A percentile compares a stretch with the other conserved stretches of the same genome.
These are phyloP conservation scores for Colletotrichum simmondsii DNA, from an alignment of 2,329 filamentous ascomycete species.

Conservation along the genomic window DNA sequence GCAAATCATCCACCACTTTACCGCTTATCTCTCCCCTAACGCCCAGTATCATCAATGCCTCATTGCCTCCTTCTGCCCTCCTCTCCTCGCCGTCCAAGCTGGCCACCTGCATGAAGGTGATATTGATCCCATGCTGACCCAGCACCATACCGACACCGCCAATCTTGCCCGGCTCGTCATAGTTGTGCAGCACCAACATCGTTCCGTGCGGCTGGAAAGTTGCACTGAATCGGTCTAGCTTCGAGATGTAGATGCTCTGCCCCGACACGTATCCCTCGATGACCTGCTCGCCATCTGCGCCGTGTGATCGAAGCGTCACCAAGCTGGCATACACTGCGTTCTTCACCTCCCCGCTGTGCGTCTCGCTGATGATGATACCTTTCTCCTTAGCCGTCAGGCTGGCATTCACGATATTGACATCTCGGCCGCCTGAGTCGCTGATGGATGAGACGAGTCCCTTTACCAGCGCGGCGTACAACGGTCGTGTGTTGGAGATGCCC, in stretches of 20 bases:
- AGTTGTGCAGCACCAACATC: constrained; percentile 83
- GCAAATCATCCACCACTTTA: constrained; percentile 62
- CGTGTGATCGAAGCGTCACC: constrained; percentile 73
- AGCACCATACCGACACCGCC: constrained; percentile 79
- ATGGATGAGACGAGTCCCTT: constrained; percentile 80
- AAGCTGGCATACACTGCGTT: constrained; percentile 75
- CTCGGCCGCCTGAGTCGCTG: constrained; percentile 71
- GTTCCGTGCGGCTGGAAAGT: constrained; percentile 80
- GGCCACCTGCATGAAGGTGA: constrained; percentile 82
- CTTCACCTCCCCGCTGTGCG: constrained; percentile 70
- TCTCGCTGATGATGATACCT: constrained; percentile 80
- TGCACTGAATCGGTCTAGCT: constrained; percentile 78
- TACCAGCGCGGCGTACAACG: constrained; percentile 81
- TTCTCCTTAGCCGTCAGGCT: constrained; percentile 80
- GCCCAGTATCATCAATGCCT: constrained; percentile 86
- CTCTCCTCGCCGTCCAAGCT: constrained; percentile 56
- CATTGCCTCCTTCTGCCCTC: constrained; percentile 57
- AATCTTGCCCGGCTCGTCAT: constrained; percentile 85
- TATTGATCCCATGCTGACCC: constrained; percentile 78
- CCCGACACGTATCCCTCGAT: constrained; percentile 76
- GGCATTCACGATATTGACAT: constrained; percentile 88
- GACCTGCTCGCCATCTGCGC: constrained; percentile 51
- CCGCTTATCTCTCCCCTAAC: constrained; percentile 73
- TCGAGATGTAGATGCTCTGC: constrained; percentile 74
- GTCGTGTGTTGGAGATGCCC: constrained; percentile 77